These are phyloP conservation scores for Prunella vulgaris DNA, from an alignment of 257 asterid species.

Conservation along the genomic window DNA sequence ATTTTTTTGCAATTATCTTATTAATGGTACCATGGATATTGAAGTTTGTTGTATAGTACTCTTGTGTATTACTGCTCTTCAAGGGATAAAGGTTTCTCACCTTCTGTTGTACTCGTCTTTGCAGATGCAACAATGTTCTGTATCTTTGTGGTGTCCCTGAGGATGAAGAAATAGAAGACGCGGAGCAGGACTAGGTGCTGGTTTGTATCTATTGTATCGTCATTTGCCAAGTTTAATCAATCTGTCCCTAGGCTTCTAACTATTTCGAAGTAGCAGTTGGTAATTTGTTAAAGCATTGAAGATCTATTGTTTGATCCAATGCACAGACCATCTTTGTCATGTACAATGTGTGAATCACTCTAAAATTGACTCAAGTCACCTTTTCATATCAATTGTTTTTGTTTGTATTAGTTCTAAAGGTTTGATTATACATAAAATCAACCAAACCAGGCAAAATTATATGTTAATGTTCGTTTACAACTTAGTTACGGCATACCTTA, in stretches of 20 bases:
- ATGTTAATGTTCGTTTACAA: no score
- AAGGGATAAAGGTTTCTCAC: not conserved
- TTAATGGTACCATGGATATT: not conserved
- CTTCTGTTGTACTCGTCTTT: not conserved
- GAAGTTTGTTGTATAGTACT: not conserved
- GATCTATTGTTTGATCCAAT: not conserved
- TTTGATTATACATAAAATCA: not conserved
- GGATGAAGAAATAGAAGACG: conserved; percentile 85
- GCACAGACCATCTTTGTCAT: not conserved
- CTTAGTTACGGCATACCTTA: no score
- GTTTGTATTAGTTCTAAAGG: not conserved
- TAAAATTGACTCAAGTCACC: not conserved
- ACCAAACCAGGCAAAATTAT: not conserved
- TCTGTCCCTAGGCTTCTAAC: conserved; percentile 1
- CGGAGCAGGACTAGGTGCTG: conserved; percentile 43
- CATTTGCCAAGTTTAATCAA: conserved; percentile 2
- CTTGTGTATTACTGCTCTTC: not conserved
- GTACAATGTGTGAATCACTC: not conserved
- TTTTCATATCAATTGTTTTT: not conserved
- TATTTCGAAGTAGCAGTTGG: not conserved
- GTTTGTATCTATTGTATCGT: conserved; percentile 2
- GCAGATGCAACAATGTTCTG: conserved; percentile 89
- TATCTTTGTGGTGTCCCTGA: conserved; percentile 83
- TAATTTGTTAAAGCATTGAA: conserved; percentile 3
- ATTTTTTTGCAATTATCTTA: not conserved